Base-by-base conservation (phyloP, 164 flowering plant genomes). In the Buxus sempervirens region DNA sequence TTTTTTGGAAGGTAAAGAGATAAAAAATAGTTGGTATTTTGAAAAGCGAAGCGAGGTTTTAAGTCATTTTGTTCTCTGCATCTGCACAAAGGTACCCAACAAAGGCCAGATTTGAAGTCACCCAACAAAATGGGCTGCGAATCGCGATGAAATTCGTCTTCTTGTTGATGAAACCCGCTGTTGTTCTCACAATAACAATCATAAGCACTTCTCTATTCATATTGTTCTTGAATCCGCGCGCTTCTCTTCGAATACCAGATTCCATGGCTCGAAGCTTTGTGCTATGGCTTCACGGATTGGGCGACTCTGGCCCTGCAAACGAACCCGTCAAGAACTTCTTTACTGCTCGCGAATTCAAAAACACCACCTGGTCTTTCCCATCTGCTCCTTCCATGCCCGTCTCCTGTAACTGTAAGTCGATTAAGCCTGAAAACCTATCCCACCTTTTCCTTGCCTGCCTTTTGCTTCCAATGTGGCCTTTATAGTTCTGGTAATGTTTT, bases 301-400 rank as follows among this genome's bases (percentile, higher is more conserved):
- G 96, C 24, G 97, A 91, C 71, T 86, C 93, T 2, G 95, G 95
- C 54, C 95, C 97, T 14, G 98, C 98, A 28, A 93, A 93, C 64
- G 98, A 91, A 58, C 97, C 97, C 75, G 87, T 93, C 83, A 93
- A 80, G 77, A 74, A 90, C 38, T 71, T 91, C 63, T 93, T 93
- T 86, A 82, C 85, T 53, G 87, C 97, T 8, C 86, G 90, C 1
- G 74, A 84, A 78, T 91, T 93, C 73, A 78, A 75, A 22, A 77
- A 72, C 82, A 82, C 98, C 54, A 73, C 70, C 26, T 93, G 98
- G 98, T 80, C 87, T 16, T 93, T 93, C 78, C 98, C 98, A 70
- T 91, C 98, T 73, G 97, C 98, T 66, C 94, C 97, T 73, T 62
- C 77, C 5, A 83, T 72, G 38, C 94, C 94, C 0, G 98, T 93